Evolutionary conservation across 2,329 filamentous ascomycete genomes (phyloP).

Genomic region (Neonectria hederae): DNA sequence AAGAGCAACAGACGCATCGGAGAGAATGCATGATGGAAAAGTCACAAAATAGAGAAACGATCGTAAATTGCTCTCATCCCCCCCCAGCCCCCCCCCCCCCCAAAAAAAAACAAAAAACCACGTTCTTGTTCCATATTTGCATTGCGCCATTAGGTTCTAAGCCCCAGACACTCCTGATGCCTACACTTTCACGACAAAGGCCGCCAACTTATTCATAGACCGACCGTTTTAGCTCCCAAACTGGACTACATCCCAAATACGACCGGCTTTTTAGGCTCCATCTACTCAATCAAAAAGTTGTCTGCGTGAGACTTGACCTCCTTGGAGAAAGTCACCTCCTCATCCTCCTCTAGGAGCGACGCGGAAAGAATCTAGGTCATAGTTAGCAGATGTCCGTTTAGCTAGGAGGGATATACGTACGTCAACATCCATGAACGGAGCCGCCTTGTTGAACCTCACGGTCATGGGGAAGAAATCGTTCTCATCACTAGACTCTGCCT

Average conservation of each 20-base stretch:
- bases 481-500: slow-evolving; percentile 86
- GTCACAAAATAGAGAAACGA: background rate
- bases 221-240: slow-evolving; percentile 23
- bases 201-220: slow-evolving; percentile 37
- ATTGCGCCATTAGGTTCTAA: slow-evolving; percentile 45
- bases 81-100: too few relatives aligned
- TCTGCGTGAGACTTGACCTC: slow-evolving; percentile 82
- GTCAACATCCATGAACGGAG: slow-evolving; percentile 91
- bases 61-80: background rate
- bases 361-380: slow-evolving; percentile 69
- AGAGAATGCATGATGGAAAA: background rate
- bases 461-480: slow-evolving; percentile 99
- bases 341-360: slow-evolving; percentile 76
- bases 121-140: slow-evolving; percentile 39
- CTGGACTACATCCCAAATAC: slow-evolving; percentile 23
- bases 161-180: slow-evolving; percentile 39
- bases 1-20: background rate
- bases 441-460: slow-evolving; percentile 85
- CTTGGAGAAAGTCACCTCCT: slow-evolving; percentile 84
- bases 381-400: slow-evolving; percentile 17
- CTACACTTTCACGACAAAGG: slow-evolving; percentile 33
- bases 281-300: slow-evolving; percentile 78
- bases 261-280: slow-evolving; percentile 32
- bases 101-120: slow-evolving; percentile 26
- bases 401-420: slow-evolving; percentile 64